Evolutionary conservation across 345 rosid genomes (phyloP).

Genomic region (Populus pruinosa): DNA sequence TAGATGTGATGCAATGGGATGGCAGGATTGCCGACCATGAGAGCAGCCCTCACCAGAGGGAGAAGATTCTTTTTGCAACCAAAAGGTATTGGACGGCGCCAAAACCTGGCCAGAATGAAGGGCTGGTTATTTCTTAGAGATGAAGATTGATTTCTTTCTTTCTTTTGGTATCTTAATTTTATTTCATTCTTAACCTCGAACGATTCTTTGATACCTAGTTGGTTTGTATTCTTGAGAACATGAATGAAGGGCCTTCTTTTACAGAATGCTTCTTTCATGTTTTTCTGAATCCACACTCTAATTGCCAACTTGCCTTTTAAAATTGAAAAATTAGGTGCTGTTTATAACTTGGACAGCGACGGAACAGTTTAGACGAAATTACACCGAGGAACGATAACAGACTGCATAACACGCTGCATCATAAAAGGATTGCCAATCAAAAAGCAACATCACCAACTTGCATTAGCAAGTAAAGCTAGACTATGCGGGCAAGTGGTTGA

Average conservation of each 20-base stretch:
- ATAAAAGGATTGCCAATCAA: no score
- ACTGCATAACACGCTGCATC: no score
- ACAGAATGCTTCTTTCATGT: no score
- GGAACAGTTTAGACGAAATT: no score
- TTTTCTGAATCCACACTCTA: neutral
- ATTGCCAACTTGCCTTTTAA: neutral
- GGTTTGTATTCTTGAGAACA: neutral
- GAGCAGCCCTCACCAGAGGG: conserved; percentile 63
- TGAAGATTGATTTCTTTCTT: neutral
- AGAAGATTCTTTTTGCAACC: conserved; percentile 70
- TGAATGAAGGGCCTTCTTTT: no score
- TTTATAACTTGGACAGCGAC: no score
- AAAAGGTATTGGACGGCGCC: conserved; percentile 80
- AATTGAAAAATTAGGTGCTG: neutral
- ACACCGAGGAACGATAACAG: no score
- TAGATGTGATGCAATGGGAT: conserved; percentile 71
- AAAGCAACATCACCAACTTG: no score
- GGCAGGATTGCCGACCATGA: conserved; percentile 81
- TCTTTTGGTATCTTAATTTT: no score
- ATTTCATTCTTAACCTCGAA: neutral
- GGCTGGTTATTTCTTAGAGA: neutral
- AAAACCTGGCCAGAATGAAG: neutral
- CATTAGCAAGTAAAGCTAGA: no score
- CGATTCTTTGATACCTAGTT: neutral
- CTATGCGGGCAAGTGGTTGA: no score